Evolutionary conservation across 2,329 filamentous ascomycete species (phyloP), one percentile per base, ranked within the genome.

Genomic region (Fusarium domesticum): DNA sequence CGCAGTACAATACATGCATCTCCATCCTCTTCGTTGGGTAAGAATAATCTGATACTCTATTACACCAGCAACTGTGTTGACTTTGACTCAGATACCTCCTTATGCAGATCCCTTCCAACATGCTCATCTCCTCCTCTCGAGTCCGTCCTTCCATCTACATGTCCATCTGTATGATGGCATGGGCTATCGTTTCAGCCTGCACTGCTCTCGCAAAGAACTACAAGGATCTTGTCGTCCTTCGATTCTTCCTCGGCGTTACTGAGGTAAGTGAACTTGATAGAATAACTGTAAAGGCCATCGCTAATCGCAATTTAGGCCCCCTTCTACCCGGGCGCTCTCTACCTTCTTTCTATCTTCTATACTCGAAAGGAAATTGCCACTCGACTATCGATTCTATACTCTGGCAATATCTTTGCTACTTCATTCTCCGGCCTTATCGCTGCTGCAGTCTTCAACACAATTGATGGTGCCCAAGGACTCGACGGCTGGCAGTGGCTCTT

Each of bases 321-420:
- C 0, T 64, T 68, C 38, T 67, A 63, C 25, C 62, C 60, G 0
- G 62, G 65, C 30, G 63, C 55, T 5, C 51, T 65, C 1, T 62
- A 59, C 45, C 68, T 77, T 25, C 64, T 80, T 4, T 73, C 72
- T 1, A 71, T 74, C 39, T 80, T 75, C 63, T 80, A 80, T 58
- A 78, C 74, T 1, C 66, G 73, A 34, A 72, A 75, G 53, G 69
- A 72, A 56, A 56, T 74, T 30, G 61, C 65, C 10, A 57, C 64
- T 6, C 62, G 70, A 23, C 66, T 72, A 6, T 67, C 70, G 3
- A 67, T 73, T 40, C 60, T 75, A 4, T 74, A 74, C 50, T 63
- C 70, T 1, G 68, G 68, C 6, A 62, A 60, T 35, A 59, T 64
- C 35, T 51, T 66, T 19, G 61, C 64, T 4, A 64, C 61, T 0